Evolutionary conservation across 1,284 basidiomycete species (phyloP).

Genomic region (Apiotrichum siamense): DNA sequence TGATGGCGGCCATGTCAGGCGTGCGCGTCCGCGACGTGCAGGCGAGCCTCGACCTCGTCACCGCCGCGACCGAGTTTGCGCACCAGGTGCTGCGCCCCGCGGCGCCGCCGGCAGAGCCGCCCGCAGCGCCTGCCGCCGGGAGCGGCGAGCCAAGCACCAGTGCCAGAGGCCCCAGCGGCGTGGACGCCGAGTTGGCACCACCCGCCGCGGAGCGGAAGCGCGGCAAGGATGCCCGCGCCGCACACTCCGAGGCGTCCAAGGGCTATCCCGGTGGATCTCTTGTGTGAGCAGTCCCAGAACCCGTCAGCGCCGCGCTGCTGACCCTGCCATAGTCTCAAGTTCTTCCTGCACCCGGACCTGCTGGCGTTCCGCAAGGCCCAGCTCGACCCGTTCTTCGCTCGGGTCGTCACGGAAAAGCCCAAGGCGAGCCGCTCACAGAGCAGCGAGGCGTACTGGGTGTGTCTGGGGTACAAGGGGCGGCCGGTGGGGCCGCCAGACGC

Average conservation of each 20-base stretch:
- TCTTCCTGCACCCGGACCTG: constrained; percentile 44
- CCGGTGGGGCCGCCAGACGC: too few relatives aligned
- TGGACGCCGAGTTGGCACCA: neutral
- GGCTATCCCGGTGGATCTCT: constrained; percentile 35
- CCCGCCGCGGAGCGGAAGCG: neutral
- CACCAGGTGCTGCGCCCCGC: constrained; percentile 22
- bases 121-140: too few relatives aligned
- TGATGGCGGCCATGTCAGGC: constrained; percentile 49
- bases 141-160: too few relatives aligned
- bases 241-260: neutral
- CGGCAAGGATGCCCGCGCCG: neutral
- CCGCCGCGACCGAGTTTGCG: constrained; percentile 42
- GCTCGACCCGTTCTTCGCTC: constrained; percentile 37
- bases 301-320: neutral
- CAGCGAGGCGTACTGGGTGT: constrained; percentile 47
- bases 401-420: constrained; percentile 42
- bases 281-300: constrained; percentile 31
- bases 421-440: constrained; percentile 41
- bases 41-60: constrained; percentile 41
- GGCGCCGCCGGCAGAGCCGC: neutral
- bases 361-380: constrained; percentile 35
- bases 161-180: too few relatives aligned
- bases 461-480: constrained; percentile 41
- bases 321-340: constrained; percentile 25
- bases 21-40: constrained; percentile 39